Percentiles rank a stretch among this genome's conserved stretches.
Evolutionary conservation across 805 yeast species (phyloP).

Genomic region (Wickerhamiella shivajii): DNA sequence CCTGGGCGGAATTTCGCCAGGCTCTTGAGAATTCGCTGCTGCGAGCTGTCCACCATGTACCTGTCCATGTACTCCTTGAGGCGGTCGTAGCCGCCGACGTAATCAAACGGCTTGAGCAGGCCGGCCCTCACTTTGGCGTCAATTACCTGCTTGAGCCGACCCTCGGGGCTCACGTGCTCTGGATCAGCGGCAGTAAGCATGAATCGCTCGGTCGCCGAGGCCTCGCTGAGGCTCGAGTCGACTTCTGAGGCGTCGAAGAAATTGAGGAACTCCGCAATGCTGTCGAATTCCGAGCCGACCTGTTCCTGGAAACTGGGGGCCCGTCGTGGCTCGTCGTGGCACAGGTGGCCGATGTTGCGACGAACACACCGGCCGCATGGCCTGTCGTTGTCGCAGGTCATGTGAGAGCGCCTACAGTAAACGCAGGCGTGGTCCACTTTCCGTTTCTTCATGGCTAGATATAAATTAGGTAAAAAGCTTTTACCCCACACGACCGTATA

Average conservation of each 20-base stretch:
- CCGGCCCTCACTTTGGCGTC: constrained; percentile 93
- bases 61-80: constrained; percentile 84
- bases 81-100: constrained; percentile 85
- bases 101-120: constrained; percentile 77
- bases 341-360: constrained; percentile 75
- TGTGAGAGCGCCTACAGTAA: constrained; percentile 83
- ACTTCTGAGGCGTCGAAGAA: constrained; percentile 74
- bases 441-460: too few species aligned
- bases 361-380: constrained; percentile 75
- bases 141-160: constrained; percentile 80
- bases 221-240: constrained; percentile 19
- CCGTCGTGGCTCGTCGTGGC: constrained; percentile 62
- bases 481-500: too few species aligned
- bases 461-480: too few species aligned
- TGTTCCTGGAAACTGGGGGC: constrained; percentile 69
- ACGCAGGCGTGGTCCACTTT: constrained; percentile 51
- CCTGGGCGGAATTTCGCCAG: constrained; percentile 80
- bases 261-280: constrained; percentile 73
- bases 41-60: constrained; percentile 70
- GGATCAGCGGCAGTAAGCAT: constrained; percentile 96
- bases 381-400: constrained; percentile 73
- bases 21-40: constrained; percentile 77
- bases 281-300: constrained; percentile 83
- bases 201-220: constrained; percentile 81
- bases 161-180: constrained; percentile 86